A percentile compares a stretch with the other conserved stretches of the same genome.
phyloP scores from a whole-genome alignment of 2,329 filamentous ascomycete genomes.

The Fusarium sp. region DNA sequence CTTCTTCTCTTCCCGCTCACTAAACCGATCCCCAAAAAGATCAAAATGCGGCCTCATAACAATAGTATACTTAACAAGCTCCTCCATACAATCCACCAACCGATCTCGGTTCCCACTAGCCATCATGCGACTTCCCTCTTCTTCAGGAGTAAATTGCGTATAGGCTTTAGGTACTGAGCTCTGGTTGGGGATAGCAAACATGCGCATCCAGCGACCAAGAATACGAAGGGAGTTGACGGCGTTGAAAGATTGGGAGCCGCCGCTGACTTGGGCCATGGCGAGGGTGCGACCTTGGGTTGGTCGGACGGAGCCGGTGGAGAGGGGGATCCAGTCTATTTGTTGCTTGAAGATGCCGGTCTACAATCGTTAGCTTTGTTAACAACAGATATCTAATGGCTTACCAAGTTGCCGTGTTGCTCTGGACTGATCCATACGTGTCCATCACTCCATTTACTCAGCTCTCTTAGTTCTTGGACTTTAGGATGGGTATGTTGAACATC shows the following conservation, averaged over 20 bases:
- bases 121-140: background rate
- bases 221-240: rapidly evolving
- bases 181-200: conserved; percentile 4
- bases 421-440: background rate
- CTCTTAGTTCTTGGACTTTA: background rate
- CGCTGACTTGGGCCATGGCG: conserved; percentile 1
- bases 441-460: background rate
- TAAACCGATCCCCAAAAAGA: background rate
- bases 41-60: conserved; percentile 3
- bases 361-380: too few species aligned
- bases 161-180: conserved; percentile 7
- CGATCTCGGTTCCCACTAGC: background rate
- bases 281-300: conserved; percentile 1
- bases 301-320: background rate
- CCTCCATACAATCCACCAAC: conserved; percentile 6
- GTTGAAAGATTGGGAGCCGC: background rate
- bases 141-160: background rate
- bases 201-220: background rate
- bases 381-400: too few species aligned
- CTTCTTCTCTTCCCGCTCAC: conserved; percentile 3
- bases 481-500: background rate
- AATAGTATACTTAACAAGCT: conserved; percentile 11
- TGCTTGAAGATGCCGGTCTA: conserved; percentile 13
- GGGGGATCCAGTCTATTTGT: conserved; percentile 9
- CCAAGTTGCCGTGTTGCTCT: background rate